phyloP scores from a whole-genome alignment of 805 yeast species.

The Starmerella davenportii region DNA sequence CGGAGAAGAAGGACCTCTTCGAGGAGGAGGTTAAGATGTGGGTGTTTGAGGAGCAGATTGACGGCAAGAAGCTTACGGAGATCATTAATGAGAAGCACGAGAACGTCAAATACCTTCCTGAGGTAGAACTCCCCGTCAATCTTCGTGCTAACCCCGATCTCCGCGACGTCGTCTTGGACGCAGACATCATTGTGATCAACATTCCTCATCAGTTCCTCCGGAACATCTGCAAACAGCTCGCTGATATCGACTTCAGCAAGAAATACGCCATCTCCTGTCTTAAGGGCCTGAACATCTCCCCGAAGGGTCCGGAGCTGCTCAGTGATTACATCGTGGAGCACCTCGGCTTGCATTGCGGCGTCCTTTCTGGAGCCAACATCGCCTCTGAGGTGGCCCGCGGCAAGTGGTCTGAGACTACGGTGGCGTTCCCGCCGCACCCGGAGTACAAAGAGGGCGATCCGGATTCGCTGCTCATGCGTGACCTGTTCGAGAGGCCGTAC shows the following conservation, averaged over 20 bases:
- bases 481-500: constrained; percentile 89
- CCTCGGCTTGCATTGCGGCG: constrained; percentile 85
- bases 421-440: constrained; percentile 64
- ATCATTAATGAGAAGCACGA: constrained; percentile 82
- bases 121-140: constrained; percentile 67
- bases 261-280: constrained; percentile 87
- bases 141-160: constrained; percentile 75
- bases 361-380: constrained; percentile 87
- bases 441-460: constrained; percentile 59
- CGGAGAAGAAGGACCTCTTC: constrained; percentile 54
- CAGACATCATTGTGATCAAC: constrained; percentile 81
- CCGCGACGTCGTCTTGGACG: constrained; percentile 52
- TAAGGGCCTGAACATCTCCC: constrained; percentile 82
- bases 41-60: constrained; percentile 72
- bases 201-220: constrained; percentile 93
- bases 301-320: constrained; percentile 68
- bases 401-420: constrained; percentile 95
- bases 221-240: constrained; percentile 53
- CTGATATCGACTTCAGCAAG: constrained; percentile 50
- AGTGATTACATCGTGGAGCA: constrained; percentile 62
- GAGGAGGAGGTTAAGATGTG: constrained; percentile 73
- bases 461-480: constrained; percentile 53
- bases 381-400: constrained; percentile 94
- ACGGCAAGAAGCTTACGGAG: constrained; percentile 69
- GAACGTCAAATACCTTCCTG: constrained; percentile 89